Evolutionary conservation across 768 basidiomycete species (phyloP).

Genomic region (Coprinopsis sp.): DNA sequence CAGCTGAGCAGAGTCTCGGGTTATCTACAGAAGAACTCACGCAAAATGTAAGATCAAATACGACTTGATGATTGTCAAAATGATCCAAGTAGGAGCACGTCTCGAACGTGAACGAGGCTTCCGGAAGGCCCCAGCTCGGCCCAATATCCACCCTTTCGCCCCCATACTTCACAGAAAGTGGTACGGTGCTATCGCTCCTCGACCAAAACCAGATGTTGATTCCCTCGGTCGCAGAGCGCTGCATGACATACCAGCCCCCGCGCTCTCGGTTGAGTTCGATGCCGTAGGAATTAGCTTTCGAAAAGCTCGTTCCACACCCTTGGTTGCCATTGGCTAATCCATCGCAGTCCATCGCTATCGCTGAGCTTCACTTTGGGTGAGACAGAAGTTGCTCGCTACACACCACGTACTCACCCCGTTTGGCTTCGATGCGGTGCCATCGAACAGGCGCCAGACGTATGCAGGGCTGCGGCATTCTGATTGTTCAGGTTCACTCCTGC

Average conservation of each 20-base stretch:
- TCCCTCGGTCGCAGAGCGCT: constrained; percentile 34
- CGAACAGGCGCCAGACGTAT: constrained; percentile 46
- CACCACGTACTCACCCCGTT: constrained; percentile 37
- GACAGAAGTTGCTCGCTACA: background rate
- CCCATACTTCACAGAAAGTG: constrained; percentile 31
- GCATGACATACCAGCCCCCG: constrained; percentile 61
- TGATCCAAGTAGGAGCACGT: constrained; percentile 49
- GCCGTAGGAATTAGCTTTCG: constrained; percentile 39
- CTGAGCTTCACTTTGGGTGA: constrained; percentile 23
- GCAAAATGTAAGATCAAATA: constrained; percentile 62
- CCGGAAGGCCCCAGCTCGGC: constrained; percentile 40
- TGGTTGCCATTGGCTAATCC: constrained; percentile 46
- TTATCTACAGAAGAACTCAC: constrained; percentile 30
- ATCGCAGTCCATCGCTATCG: constrained; percentile 45
- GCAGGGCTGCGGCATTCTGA: constrained; percentile 48
- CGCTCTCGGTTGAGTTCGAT: constrained; percentile 42
- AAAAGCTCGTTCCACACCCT: constrained; percentile 54
- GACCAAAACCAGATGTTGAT: constrained; percentile 64
- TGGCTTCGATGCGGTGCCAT: constrained; percentile 39
- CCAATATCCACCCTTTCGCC: constrained; percentile 3
- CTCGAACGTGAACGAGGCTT: constrained; percentile 42
- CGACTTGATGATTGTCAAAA: constrained; percentile 48
- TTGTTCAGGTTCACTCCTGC: constrained; percentile 46
- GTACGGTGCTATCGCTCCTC: constrained; percentile 39
- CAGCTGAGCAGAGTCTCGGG: background rate